These are phyloP conservation scores for Boletus subparvulus DNA, from an alignment of 768 basidiomycete species.

Conservation along the genomic window DNA sequence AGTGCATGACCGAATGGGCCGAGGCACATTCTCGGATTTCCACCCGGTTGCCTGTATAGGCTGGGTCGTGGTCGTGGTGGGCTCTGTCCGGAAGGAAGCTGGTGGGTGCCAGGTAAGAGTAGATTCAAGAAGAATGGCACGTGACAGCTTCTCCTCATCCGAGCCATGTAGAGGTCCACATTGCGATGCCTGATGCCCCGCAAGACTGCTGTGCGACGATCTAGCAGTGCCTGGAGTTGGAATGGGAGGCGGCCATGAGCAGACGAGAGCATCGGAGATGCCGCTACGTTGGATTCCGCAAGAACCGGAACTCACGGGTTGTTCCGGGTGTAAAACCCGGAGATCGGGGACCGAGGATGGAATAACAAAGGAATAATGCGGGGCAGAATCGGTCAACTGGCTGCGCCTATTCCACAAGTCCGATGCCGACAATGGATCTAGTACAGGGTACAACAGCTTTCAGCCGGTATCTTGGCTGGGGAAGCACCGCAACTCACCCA, in stretches of 20 bases:
- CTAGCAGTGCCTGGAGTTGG: neutral
- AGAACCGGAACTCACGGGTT: conserved; percentile 11
- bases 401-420: conserved; percentile 18
- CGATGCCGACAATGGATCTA: conserved; percentile 31
- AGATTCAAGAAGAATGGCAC: conserved; percentile 6
- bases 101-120: conserved; percentile 14
- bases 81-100: neutral
- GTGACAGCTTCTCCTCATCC: conserved; percentile 5
- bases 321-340: conserved; percentile 2
- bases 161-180: conserved; percentile 8
- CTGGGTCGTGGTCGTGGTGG: conserved; percentile 3
- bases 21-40: conserved; percentile 23
- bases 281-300: conserved; percentile 9
- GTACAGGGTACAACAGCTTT: conserved; percentile 2
- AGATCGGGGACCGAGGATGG: conserved; percentile 17
- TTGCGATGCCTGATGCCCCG: conserved; percentile 6
- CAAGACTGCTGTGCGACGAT: conserved; percentile 2
- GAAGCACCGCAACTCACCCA: conserved; percentile 24
- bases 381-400: conserved; percentile 4
- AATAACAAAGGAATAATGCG: conserved; percentile 9
- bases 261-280: conserved; percentile 8
- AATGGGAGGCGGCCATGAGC: conserved; percentile 26
- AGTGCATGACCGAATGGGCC: conserved; percentile 15
- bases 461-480: neutral
- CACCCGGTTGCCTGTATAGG: conserved; percentile 7